These are phyloP conservation scores for Cercospora zeina DNA, from an alignment of 2,329 filamentous ascomycete species.

Conservation along the genomic window DNA sequence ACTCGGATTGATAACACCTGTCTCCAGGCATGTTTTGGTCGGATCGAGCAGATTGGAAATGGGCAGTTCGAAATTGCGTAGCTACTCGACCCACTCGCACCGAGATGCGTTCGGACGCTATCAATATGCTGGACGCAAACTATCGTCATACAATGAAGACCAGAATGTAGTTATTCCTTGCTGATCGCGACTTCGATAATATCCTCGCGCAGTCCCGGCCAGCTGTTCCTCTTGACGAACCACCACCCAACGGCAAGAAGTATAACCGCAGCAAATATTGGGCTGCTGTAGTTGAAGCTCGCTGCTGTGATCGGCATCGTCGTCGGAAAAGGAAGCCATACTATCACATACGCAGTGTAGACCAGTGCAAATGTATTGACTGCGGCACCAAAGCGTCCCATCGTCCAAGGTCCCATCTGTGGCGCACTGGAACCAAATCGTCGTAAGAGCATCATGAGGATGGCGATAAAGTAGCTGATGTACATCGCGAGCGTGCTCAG, in stretches of 20 bases:
- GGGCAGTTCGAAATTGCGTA: no score
- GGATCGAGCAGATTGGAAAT: no score
- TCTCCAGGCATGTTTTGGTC: no score
- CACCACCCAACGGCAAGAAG: conserved; percentile 28
- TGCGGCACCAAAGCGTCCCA: conserved; percentile 27
- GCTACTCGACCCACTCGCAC: no score
- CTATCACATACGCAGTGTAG: conserved; percentile 29
- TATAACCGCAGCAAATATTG: conserved; percentile 31
- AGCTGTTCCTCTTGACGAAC: conserved; percentile 27
- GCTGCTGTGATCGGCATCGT: conserved; percentile 30
- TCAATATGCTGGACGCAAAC: no score
- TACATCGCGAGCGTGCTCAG: conserved; percentile 33
- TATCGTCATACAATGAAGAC: no score
- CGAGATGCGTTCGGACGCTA: no score
- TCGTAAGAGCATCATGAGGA: conserved; percentile 27
- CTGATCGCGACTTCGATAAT: conserved; percentile 28
- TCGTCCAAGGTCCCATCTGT: conserved; percentile 27
- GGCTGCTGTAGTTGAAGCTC: conserved; percentile 33
- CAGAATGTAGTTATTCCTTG: background rate
- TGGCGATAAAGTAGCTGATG: conserved; percentile 34
- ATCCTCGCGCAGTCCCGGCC: conserved; percentile 30
- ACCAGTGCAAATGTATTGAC: conserved; percentile 34
- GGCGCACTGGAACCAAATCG: conserved; percentile 19
- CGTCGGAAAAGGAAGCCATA: conserved; percentile 33
- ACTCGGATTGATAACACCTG: no score